A percentile compares a stretch with the other conserved stretches of the same genome.
Conservation (phyloP, 352 stramenopile genomes). For the Globisporangium irregulare region DNA sequence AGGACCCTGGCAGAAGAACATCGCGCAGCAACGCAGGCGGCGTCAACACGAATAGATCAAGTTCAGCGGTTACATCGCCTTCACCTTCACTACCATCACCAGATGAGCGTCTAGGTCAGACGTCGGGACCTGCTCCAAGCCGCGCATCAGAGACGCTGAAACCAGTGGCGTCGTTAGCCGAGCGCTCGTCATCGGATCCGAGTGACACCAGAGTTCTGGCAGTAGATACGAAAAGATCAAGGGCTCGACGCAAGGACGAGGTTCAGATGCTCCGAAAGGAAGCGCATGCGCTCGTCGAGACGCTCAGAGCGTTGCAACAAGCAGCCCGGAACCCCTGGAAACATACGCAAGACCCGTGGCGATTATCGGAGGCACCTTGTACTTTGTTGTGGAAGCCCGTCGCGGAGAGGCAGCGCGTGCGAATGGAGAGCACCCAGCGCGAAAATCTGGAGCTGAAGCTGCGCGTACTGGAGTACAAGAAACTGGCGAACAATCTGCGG, state of each 20-base stretch:
- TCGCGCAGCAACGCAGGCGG: no score
- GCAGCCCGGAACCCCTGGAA: neutral
- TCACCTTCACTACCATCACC: no score
- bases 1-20: neutral
- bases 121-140: neutral
- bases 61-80: no score
- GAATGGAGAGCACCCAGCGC: neutral
- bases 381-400: neutral
- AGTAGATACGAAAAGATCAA: neutral
- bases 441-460: neutral
- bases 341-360: no score
- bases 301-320: neutral
- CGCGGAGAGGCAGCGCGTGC: neutral
- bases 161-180: neutral
- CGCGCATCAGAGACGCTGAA: no score
- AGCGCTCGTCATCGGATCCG: neutral
- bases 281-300: neutral
- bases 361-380: neutral
- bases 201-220: neutral
- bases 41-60: neutral
- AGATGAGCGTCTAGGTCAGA: neutral
- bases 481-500: neutral
- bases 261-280: neutral
- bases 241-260: neutral
- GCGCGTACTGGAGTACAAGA: neutral